Evolutionary conservation across 495 filamentous ascomycete species (phyloP), one percentile per base, ranked within the genome.

Genomic region (Xylaria flabelliformis): DNA sequence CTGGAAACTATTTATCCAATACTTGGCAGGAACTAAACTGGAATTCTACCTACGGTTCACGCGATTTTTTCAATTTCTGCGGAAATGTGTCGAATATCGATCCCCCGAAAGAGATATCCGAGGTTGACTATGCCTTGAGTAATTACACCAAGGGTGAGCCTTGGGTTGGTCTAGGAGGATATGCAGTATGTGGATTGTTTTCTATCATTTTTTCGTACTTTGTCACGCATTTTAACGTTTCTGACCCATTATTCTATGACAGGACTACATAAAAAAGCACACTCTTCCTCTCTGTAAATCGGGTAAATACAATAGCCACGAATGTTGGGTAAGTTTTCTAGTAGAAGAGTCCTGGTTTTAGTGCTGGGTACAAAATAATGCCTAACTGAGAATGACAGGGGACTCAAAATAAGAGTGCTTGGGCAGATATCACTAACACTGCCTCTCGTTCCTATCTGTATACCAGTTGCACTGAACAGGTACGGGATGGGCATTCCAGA

Each of bases 1-100:
- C 84, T 9, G 81, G 85, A 66, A 79, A 77, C 68, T 87, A 87
- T 70, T 80, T 82, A 9, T 84, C 82, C 0, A 80, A 76, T 41
- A 86, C 85, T 8, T 87, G 84, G 84, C 84, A 86, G 67, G 85
- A 86, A 67, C 70, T 87, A 21, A 85, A 82, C 64, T 86, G 84
- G 84, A 76, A 78, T 56, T 71, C 70, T 4, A 78, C 65, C 19
- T 76, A 80, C 58, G 79, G 80, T 4, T 79, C 78, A 24, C 73
- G 78, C 34, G 81, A 87, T 70, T 87, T 87, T 67, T 86, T 82
- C 71, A 72, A 83, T 58, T 87, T 87, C 77, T 86, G 84, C 69
- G 76, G 76, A 7, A 87, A 86, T 64, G 82, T 87, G 42, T 82
- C 84, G 1, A 82, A 86, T 67, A 78, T 84, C 9, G 73, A 83